phyloP scores from a whole-genome alignment of 805 yeast species.

The Barnettozyma vustinii region DNA sequence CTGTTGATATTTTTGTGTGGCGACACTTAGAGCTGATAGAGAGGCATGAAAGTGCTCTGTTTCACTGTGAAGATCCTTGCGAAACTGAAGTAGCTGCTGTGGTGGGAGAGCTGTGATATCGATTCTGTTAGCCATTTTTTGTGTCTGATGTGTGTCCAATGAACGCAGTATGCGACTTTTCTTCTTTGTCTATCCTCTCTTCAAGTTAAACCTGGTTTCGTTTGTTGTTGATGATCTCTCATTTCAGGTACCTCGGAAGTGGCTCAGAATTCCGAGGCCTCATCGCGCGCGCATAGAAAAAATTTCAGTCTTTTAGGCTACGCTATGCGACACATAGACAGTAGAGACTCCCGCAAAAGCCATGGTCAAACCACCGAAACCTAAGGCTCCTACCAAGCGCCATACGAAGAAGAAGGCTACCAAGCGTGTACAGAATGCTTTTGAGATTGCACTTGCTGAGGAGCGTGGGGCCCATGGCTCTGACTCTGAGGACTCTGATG shows the following conservation, averaged over 20 bases:
- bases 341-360: background rate
- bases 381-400: slow-evolving; percentile 10
- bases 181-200: background rate
- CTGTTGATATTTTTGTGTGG: slow-evolving; percentile 44
- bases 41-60: slow-evolving; percentile 82
- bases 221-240: background rate
- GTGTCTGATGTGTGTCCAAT: background rate
- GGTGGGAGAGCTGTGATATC: slow-evolving; percentile 70
- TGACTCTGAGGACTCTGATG: slow-evolving; percentile 28
- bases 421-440: slow-evolving; percentile 43
- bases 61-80: slow-evolving; percentile 79
- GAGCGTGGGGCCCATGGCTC: slow-evolving; percentile 22
- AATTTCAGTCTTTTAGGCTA: background rate
- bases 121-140: slow-evolving; percentile 30
- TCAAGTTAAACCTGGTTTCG: background rate
- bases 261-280: slow-evolving; percentile 7
- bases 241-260: background rate
- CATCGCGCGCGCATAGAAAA: background rate
- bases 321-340: background rate
- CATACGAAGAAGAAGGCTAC: slow-evolving; percentile 20
- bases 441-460: slow-evolving; percentile 37
- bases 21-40: slow-evolving; percentile 74
- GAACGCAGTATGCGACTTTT: background rate
- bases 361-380: slow-evolving; percentile 1
- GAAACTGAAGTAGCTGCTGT: slow-evolving; percentile 79